A percentile compares a stretch with the other conserved stretches of the same genome.
phyloP scores from a whole-genome alignment of 139 green algal genomes.

The Yamagishiella unicocca region DNA sequence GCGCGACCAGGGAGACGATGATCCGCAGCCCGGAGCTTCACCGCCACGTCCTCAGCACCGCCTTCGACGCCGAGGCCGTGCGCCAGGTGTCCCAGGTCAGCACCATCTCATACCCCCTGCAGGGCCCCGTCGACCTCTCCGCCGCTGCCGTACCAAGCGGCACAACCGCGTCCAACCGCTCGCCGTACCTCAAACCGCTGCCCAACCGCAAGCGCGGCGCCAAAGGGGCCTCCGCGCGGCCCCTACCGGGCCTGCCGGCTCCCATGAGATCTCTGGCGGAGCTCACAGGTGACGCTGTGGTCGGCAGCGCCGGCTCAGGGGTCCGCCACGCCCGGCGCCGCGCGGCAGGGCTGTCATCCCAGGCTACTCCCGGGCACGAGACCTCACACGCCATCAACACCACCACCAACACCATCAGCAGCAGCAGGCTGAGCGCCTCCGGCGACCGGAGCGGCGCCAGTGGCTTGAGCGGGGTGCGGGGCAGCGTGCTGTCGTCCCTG shows the following conservation, averaged over 20 bases:
- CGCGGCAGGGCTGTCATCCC: not conserved
- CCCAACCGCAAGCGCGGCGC: not conserved
- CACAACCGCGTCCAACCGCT: not conserved
- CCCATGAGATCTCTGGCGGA: conserved; percentile 7
- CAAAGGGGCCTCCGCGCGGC: not conserved
- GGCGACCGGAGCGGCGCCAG: not conserved
- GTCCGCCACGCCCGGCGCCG: not conserved
- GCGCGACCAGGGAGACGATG: not conserved
- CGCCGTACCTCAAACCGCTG: conserved; percentile 14
- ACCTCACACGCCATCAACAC: too few relatives aligned
- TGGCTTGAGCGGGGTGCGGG: not conserved
- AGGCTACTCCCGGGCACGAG: too few relatives aligned
- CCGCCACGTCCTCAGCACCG: not conserved
- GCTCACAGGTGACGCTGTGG: not conserved
- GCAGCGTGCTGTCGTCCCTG: conserved; percentile 16
- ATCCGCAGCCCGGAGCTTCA: not conserved
- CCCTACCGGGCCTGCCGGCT: not conserved
- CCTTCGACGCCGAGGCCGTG: not conserved
- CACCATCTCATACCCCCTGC: not conserved
- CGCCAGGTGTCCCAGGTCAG: not conserved
- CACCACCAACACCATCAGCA: not conserved
- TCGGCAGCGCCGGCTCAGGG: not conserved
- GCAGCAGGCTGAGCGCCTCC: not conserved
- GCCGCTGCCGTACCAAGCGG: not conserved
- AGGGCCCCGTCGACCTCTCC: not conserved